Conservation (phyloP, 2,329 filamentous ascomycete genomes). For the Clarireedia monteithiana region DNA sequence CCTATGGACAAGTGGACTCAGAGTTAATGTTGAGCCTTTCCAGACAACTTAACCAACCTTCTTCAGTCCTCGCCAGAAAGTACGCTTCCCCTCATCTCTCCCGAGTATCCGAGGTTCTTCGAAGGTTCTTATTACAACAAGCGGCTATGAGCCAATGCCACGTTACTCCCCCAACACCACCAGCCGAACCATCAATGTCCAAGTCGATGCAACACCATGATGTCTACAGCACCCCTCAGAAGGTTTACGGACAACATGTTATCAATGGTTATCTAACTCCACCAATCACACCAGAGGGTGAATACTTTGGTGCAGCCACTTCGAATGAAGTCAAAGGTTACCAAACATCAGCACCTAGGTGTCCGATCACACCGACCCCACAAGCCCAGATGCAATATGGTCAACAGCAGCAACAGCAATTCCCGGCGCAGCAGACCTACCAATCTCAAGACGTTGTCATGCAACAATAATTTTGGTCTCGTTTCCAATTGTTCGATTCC, state of each 20-base stretch:
- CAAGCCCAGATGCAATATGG: constrained; percentile 35
- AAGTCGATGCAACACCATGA: constrained; percentile 39
- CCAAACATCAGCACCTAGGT: constrained; percentile 33
- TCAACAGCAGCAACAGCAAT: constrained; percentile 33
- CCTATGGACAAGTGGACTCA: constrained; percentile 61
- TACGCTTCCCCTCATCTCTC: constrained; percentile 60
- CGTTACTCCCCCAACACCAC: constrained; percentile 56
- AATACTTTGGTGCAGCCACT: constrained; percentile 36
- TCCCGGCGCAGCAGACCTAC: constrained; percentile 33
- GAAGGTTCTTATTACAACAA: constrained; percentile 59
- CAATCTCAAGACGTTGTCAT: constrained; percentile 33
- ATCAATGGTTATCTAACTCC: constrained; percentile 76
- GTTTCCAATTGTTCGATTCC: neutral
- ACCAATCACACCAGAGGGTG: constrained; percentile 73
- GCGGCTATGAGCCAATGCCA: constrained; percentile 43
- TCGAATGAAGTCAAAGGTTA: constrained; percentile 23
- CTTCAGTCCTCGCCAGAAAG: constrained; percentile 59
- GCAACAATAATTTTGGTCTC: constrained; percentile 21
- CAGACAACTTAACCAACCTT: constrained; percentile 59
- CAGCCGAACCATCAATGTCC: constrained; percentile 39
- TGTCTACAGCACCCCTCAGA: constrained; percentile 69
- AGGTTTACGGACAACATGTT: constrained; percentile 54
- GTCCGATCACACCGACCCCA: constrained; percentile 56
- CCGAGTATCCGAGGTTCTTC: constrained; percentile 54
- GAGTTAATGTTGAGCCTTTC: constrained; percentile 46